Percentiles rank a stretch among this genome's conserved stretches.
These are phyloP conservation scores for Mycena sanguinolenta DNA, from an alignment of 768 basidiomycete genomes.

Conservation along the genomic window DNA sequence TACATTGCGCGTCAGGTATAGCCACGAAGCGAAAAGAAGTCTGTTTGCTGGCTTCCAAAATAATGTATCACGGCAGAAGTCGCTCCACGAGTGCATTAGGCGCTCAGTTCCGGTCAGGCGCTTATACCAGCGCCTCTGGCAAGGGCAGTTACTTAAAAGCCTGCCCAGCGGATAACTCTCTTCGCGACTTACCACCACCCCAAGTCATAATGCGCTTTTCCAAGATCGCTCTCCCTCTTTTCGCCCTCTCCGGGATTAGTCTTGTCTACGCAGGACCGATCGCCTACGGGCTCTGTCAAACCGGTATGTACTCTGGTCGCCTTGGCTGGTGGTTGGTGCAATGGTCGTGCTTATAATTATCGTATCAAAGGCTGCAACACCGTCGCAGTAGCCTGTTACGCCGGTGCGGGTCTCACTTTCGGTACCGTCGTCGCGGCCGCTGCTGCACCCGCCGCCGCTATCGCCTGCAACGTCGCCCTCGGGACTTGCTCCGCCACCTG, in stretches of 20 bases:
- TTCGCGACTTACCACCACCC: background rate
- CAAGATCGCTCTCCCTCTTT: constrained; percentile 8
- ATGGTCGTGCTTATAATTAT: too few relatives aligned
- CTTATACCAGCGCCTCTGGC: too few relatives aligned
- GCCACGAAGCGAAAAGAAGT: too few relatives aligned
- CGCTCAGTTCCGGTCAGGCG: too few relatives aligned
- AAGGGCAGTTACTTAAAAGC: background rate
- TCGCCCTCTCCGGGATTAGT: constrained; percentile 10
- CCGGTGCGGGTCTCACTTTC: constrained; percentile 54
- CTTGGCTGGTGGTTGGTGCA: too few relatives aligned
- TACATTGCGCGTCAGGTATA: too few relatives aligned
- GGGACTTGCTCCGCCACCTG: constrained; percentile 59
- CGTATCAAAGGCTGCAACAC: constrained; percentile 49
- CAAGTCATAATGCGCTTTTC: constrained; percentile 15
- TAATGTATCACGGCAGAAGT: too few relatives aligned
- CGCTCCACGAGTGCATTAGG: too few relatives aligned
- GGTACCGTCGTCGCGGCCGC: constrained; percentile 55
- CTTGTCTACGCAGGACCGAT: constrained; percentile 48
- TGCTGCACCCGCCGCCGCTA: constrained; percentile 49
- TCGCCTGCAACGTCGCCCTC: constrained; percentile 57
- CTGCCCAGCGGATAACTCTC: background rate
- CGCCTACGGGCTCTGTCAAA: constrained; percentile 59
- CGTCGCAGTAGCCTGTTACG: constrained; percentile 57
- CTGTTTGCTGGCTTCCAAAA: too few relatives aligned
- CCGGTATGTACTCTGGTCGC: constrained; percentile 13